These are phyloP conservation scores for Globisporangium radiosum DNA, from an alignment of 352 stramenopile species.

Conservation along the genomic window DNA sequence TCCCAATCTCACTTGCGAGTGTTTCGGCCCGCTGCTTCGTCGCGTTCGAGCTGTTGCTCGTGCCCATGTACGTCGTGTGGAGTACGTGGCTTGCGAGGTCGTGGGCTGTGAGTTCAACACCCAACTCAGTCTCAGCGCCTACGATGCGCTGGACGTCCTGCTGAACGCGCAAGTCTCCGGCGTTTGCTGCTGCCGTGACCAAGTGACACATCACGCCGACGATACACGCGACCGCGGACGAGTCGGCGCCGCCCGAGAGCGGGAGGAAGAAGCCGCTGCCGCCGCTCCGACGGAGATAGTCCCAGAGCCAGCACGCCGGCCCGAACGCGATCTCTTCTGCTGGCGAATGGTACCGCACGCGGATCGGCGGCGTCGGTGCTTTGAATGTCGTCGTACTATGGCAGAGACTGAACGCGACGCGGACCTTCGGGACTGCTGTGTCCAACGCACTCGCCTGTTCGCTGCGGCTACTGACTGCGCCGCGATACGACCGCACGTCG, in stretches of 20 bases:
- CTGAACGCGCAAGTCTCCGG: conserved; percentile 70
- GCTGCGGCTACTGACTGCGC: conserved; percentile 89
- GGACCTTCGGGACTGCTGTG: conserved; percentile 57
- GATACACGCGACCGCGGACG: conserved; percentile 93
- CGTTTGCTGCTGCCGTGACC: conserved; percentile 82
- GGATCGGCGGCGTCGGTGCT: conserved; percentile 46
- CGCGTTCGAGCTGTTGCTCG: conserved; percentile 91
- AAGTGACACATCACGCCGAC: conserved; percentile 98
- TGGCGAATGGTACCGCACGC: conserved; percentile 77
- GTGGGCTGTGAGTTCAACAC: conserved; percentile 60
- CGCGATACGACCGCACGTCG: conserved; percentile 95
- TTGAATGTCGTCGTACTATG: conserved; percentile 29
- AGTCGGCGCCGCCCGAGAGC: conserved; percentile 96
- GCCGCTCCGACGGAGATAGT: conserved; percentile 93
- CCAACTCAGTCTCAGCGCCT: conserved; percentile 41
- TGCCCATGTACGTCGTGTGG: conserved; percentile 98
- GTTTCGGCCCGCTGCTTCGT: conserved; percentile 88
- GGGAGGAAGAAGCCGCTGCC: conserved; percentile 93
- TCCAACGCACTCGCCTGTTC: conserved; percentile 89
- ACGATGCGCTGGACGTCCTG: conserved; percentile 85
- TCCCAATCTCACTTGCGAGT: conserved; percentile 90
- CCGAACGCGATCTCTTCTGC: conserved; percentile 97
- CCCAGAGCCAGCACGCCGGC: conserved; percentile 98
- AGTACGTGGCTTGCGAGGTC: conserved; percentile 92
- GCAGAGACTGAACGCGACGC: conserved; percentile 74